Evolutionary conservation across 2,329 filamentous ascomycete genomes (phyloP).

Genomic region (Diplodia seriata): DNA sequence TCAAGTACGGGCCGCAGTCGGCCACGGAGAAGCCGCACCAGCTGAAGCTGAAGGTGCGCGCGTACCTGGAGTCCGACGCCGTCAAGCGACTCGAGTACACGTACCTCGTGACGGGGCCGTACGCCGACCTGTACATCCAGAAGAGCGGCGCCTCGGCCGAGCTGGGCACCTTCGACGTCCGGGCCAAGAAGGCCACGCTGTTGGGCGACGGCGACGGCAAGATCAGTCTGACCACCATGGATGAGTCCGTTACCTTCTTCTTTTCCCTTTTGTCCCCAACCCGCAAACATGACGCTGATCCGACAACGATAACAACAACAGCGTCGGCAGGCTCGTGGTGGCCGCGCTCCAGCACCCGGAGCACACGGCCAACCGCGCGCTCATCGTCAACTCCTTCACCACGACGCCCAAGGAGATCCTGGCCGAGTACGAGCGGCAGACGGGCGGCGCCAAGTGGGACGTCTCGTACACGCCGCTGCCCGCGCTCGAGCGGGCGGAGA

Average conservation of each 20-base stretch:
- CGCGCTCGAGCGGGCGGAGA: slow-evolving; percentile 63
- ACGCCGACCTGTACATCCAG: slow-evolving; percentile 67
- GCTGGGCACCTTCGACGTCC: slow-evolving; percentile 66
- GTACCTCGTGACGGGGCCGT: slow-evolving; percentile 74
- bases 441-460: slow-evolving; percentile 60
- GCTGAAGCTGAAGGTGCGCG: slow-evolving; percentile 71
- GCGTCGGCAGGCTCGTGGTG: slow-evolving; percentile 71
- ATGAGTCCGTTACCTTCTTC: slow-evolving; percentile 62
- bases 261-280: too few species aligned
- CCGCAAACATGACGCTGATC: background rate
- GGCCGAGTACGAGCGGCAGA: slow-evolving; percentile 72
- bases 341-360: slow-evolving; percentile 66
- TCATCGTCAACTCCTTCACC: slow-evolving; percentile 76
- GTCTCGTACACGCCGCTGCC: slow-evolving; percentile 61
- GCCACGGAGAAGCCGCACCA: slow-evolving; percentile 71
- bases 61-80: slow-evolving; percentile 51
- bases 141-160: slow-evolving; percentile 50
- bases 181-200: slow-evolving; percentile 64
- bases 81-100: slow-evolving; percentile 61
- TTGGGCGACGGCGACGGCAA: slow-evolving; percentile 68
- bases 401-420: slow-evolving; percentile 68
- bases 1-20: slow-evolving; percentile 67
- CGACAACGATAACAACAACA: slow-evolving; percentile 39
- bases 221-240: slow-evolving; percentile 69
- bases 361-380: slow-evolving; percentile 60